phyloP scores from a whole-genome alignment of 345 rosid species.

The Jatropha curcas region DNA sequence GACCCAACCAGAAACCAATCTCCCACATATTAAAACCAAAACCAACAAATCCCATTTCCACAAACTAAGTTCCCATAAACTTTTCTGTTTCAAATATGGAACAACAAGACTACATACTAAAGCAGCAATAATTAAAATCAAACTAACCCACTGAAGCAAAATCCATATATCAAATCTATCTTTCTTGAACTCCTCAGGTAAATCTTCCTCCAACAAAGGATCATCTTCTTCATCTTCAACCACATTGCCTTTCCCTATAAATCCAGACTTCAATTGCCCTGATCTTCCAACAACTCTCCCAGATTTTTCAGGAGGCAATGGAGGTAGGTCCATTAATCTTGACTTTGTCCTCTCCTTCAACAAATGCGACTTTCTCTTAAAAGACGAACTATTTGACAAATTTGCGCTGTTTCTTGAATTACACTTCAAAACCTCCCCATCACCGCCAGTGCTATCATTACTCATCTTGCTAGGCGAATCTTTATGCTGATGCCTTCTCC shows the following conservation, averaged over 20 bases:
- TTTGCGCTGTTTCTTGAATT: slow-evolving; percentile 20
- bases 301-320: slow-evolving; percentile 18
- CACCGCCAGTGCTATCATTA: slow-evolving; percentile 4
- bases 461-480: slow-evolving; percentile 23
- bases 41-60: slow-evolving; percentile 35
- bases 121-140: slow-evolving; percentile 30
- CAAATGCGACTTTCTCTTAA: slow-evolving; percentile 26
- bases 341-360: slow-evolving; percentile 32
- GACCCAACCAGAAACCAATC: slow-evolving; percentile 36
- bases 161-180: slow-evolving; percentile 26
- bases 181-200: slow-evolving; percentile 20
- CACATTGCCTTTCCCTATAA: slow-evolving; percentile 21
- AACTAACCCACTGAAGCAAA: slow-evolving; percentile 32
- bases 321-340: slow-evolving; percentile 31
- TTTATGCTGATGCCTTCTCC: slow-evolving; percentile 20
- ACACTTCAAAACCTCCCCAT: slow-evolving; percentile 27
- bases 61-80: slow-evolving; percentile 22
- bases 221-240: slow-evolving; percentile 36
- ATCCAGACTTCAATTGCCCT: slow-evolving; percentile 34
- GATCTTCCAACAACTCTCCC: slow-evolving; percentile 26
- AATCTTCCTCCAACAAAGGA: slow-evolving; percentile 30
- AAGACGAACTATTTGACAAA: slow-evolving; percentile 18
- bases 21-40: slow-evolving; percentile 32
- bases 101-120: slow-evolving; percentile 25
- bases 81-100: slow-evolving; percentile 9